These are phyloP conservation scores for Blumeria graminis DNA, from an alignment of 2,329 filamentous ascomycete genomes.

Conservation along the genomic window DNA sequence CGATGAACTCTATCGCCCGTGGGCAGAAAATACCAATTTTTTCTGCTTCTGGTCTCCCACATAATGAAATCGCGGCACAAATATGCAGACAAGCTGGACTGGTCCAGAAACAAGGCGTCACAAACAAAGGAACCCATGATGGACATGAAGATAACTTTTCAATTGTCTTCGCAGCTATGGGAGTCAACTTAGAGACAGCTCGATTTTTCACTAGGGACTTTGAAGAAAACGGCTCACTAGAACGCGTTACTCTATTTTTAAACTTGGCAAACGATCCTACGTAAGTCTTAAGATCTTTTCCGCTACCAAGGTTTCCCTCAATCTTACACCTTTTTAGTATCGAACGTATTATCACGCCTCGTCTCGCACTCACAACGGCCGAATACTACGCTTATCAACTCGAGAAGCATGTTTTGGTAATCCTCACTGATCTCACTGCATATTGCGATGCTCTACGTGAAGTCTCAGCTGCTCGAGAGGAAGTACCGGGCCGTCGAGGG, in stretches of 20 bases:
- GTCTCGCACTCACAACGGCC: slow-evolving; percentile 89
- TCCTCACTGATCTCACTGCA: slow-evolving; percentile 88
- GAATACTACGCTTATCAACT: slow-evolving; percentile 99
- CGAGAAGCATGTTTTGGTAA: slow-evolving; percentile 98
- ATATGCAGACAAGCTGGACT: slow-evolving; percentile 94
- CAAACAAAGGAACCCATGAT: slow-evolving; percentile 88
- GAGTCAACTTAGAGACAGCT: slow-evolving; percentile 97
- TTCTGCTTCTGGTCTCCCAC: slow-evolving; percentile 89
- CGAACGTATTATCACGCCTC: slow-evolving; percentile 98
- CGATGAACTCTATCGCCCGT: slow-evolving; percentile 94
- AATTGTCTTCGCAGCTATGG: slow-evolving; percentile 98
- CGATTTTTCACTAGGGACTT: slow-evolving; percentile 98
- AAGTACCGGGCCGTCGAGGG: slow-evolving; percentile 96
- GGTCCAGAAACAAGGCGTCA: slow-evolving; percentile 49
- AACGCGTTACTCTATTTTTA: slow-evolving; percentile 89
- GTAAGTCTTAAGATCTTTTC: slow-evolving; percentile 26
- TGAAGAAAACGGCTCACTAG: slow-evolving; percentile 96
- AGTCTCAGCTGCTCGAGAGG: slow-evolving; percentile 90
- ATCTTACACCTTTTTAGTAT: slow-evolving; percentile 32
- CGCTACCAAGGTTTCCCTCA: background rate
- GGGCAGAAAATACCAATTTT: slow-evolving; percentile 99
- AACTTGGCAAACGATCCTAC: slow-evolving; percentile 98
- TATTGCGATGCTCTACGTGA: slow-evolving; percentile 99
- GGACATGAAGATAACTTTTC: slow-evolving; percentile 98
- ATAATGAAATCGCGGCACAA: slow-evolving; percentile 98